These are phyloP conservation scores for Cyberlindnera mycetangii DNA, from an alignment of 805 yeast species.

Conservation along the genomic window DNA sequence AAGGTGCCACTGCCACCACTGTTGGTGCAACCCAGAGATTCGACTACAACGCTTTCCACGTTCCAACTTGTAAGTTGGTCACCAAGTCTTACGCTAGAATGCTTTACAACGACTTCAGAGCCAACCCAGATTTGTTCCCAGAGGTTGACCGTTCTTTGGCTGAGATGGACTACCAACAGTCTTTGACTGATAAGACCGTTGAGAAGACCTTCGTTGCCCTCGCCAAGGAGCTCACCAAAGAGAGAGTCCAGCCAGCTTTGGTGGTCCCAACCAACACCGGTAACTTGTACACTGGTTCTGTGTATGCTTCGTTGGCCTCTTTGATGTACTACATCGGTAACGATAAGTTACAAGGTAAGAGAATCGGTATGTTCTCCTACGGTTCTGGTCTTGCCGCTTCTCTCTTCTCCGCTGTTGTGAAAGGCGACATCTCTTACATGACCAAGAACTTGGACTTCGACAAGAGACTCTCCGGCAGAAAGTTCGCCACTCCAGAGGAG, in stretches of 20 bases:
- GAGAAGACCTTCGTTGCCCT: constrained; percentile 83
- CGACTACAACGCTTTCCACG: constrained; percentile 95
- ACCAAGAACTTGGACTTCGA: constrained; percentile 64
- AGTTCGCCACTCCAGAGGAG: constrained; percentile 65
- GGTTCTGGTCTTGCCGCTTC: constrained; percentile 98
- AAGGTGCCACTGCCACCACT: constrained; percentile 44
- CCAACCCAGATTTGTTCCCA: constrained; percentile 63
- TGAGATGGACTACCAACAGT: constrained; percentile 63
- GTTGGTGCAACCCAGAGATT: constrained; percentile 72
- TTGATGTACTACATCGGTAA: constrained; percentile 71
- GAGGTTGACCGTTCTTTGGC: constrained; percentile 51
- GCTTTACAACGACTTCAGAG: constrained; percentile 80
- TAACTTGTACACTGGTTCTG: constrained; percentile 95
- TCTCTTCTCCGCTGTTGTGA: constrained; percentile 72
- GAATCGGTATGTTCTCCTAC: constrained; percentile 91
- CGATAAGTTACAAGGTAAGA: constrained; percentile 72
- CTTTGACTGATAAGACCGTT: constrained; percentile 72
- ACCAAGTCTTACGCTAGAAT: constrained; percentile 90
- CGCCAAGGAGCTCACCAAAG: constrained; percentile 62
- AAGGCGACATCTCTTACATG: constrained; percentile 75
- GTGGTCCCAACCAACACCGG: constrained; percentile 94
- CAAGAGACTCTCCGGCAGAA: constrained; percentile 63
- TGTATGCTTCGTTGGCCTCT: constrained; percentile 84
- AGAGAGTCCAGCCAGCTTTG: constrained; percentile 76
- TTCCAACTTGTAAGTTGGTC: constrained; percentile 95